phyloP scores from a whole-genome alignment of 164 flowering plant species.

The Annona squamosa region DNA sequence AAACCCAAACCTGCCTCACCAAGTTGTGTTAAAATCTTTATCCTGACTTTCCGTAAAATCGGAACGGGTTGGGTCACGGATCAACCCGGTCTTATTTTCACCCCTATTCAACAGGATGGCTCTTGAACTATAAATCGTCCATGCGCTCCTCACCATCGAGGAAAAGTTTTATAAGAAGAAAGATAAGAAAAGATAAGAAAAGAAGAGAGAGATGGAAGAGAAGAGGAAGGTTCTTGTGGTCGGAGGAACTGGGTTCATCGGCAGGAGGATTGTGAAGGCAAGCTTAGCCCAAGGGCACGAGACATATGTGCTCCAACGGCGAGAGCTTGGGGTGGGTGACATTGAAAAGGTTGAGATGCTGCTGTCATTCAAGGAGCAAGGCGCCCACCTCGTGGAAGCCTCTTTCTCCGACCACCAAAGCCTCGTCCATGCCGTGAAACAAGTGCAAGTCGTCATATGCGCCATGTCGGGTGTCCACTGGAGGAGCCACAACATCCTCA shows the following conservation, averaged over 20 bases:
- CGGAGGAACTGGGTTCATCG: conserved; percentile 65
- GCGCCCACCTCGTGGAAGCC: conserved; percentile 44
- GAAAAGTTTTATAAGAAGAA: too few relatives aligned
- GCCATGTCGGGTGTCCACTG: conserved; percentile 58
- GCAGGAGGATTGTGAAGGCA: conserved; percentile 55
- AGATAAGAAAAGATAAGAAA: conserved; percentile 3
- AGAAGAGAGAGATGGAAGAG: conserved; percentile 17
- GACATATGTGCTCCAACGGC: conserved; percentile 43
- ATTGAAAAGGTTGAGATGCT: conserved; percentile 56
- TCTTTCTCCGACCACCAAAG: conserved; percentile 44
- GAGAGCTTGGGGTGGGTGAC: conserved; percentile 47
- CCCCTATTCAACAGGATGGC: too few relatives aligned
- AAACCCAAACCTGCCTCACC: too few relatives aligned
- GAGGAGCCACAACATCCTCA: conserved; percentile 44
- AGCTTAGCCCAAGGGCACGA: conserved; percentile 39
- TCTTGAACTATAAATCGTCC: too few relatives aligned
- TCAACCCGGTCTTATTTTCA: too few relatives aligned
- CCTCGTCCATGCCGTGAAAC: conserved; percentile 57
- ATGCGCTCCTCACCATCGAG: too few relatives aligned
- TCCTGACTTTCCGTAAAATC: too few relatives aligned
- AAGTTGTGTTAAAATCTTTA: too few relatives aligned
- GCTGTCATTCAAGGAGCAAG: conserved; percentile 40
- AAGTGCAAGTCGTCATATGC: conserved; percentile 57
- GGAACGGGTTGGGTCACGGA: too few relatives aligned
- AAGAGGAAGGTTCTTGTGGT: conserved; percentile 47